These are phyloP conservation scores for Fagus sylvatica DNA, from an alignment of 306 rosid genomes.

Conservation along the genomic window DNA sequence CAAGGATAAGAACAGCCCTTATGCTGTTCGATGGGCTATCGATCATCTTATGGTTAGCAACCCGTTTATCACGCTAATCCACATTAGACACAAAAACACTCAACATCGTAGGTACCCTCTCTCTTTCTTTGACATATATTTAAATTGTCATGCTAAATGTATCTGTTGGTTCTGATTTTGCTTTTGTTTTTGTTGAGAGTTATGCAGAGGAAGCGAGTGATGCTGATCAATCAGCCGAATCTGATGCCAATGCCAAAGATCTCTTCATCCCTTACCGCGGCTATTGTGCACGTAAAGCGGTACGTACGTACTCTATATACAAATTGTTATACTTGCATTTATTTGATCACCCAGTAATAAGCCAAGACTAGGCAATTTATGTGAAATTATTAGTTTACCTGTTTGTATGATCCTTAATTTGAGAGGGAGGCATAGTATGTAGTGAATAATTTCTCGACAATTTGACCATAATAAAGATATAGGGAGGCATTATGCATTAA, in stretches of 20 bases:
- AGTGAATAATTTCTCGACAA: too few species aligned
- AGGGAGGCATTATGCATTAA: too few species aligned
- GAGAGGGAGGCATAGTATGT: too few species aligned
- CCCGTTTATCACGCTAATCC: conserved; percentile 58
- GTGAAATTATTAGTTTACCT: too few species aligned
- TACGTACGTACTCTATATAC: conserved; percentile 40
- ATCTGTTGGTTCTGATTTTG: background rate
- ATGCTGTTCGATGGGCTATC: conserved; percentile 82
- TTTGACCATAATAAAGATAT: too few species aligned
- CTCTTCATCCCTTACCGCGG: conserved; percentile 64
- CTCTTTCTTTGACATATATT: conserved; percentile 4
- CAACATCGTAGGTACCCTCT: conserved; percentile 77
- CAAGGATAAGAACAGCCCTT: conserved; percentile 71
- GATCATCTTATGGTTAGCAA: conserved; percentile 52
- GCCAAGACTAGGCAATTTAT: too few species aligned
- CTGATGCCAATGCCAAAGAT: conserved; percentile 16
- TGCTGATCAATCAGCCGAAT: conserved; percentile 36
- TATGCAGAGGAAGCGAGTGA: conserved; percentile 45
- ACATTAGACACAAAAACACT: conserved; percentile 56
- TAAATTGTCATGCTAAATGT: background rate
- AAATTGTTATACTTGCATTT: too few species aligned
- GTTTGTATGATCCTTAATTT: too few species aligned
- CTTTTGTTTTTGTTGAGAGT: background rate
- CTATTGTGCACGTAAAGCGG: conserved; percentile 65
- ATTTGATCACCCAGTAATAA: too few species aligned